These are phyloP conservation scores for Mortierella sp. DNA, from an alignment of 371 early-diverging fungal species.

Conservation along the genomic window DNA sequence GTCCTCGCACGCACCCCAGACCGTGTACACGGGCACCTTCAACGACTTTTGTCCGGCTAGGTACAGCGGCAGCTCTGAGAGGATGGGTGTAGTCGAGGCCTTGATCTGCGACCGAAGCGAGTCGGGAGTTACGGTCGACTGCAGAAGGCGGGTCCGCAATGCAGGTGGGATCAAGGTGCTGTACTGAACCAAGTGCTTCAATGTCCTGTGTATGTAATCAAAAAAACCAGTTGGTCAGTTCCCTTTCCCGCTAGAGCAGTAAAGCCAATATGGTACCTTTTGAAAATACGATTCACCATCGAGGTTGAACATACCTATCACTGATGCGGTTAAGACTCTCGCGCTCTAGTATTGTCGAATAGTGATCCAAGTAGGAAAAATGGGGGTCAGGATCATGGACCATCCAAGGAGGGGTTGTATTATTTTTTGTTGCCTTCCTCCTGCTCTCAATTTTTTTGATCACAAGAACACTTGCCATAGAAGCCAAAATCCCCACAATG, in stretches of 20 bases:
- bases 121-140: conserved; percentile 58
- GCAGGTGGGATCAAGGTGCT: conserved; percentile 69
- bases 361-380: conserved; percentile 6
- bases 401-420: too few species aligned
- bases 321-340: conserved; percentile 71
- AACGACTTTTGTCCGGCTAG: conserved; percentile 62
- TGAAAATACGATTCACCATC: too few species aligned
- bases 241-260: too few species aligned
- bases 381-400: too few species aligned
- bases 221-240: neutral
- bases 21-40: conserved; percentile 74
- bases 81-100: conserved; percentile 61
- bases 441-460: neutral
- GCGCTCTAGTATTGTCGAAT: conserved; percentile 59
- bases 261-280: too few species aligned
- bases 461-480: conserved; percentile 64
- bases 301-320: too few species aligned
- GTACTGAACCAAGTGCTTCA: conserved; percentile 74
- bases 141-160: conserved; percentile 61
- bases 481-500: conserved; percentile 82
- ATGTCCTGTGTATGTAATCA: conserved; percentile 57
- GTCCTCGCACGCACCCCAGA: conserved; percentile 80
- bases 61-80: conserved; percentile 71
- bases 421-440: neutral
- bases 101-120: conserved; percentile 65